Evolutionary conservation across 768 basidiomycete genomes (phyloP).

Genomic region (Crassisporium funariophilum): DNA sequence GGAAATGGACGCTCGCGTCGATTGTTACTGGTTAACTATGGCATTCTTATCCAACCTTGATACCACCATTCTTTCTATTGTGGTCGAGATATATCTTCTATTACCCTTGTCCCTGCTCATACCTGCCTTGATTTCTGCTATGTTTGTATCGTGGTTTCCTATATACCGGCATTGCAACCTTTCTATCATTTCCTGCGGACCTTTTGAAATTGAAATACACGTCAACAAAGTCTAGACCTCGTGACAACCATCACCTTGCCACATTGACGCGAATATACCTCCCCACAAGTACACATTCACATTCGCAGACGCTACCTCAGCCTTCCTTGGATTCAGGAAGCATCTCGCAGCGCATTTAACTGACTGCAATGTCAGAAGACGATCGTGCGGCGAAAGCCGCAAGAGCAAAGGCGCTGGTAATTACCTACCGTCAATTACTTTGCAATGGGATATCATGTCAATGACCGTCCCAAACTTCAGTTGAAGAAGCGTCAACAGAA

Average conservation of each 20-base stretch:
- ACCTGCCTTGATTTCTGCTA: constrained; percentile 28
- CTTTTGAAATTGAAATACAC: constrained; percentile 6
- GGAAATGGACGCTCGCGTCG: constrained; percentile 56
- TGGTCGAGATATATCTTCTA: constrained; percentile 32
- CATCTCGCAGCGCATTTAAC: too few species aligned
- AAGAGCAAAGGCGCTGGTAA: constrained; percentile 80
- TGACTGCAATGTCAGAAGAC: constrained; percentile 59
- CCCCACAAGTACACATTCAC: constrained; percentile 11
- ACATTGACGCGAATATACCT: constrained; percentile 14
- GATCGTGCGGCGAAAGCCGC: constrained; percentile 84
- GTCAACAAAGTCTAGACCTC: constrained; percentile 14
- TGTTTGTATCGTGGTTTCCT: constrained; percentile 34
- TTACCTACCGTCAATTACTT: constrained; percentile 21
- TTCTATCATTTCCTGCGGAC: constrained; percentile 21
- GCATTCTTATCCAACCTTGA: constrained; percentile 29
- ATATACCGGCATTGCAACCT: constrained; percentile 49
- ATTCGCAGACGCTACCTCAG: too few species aligned
- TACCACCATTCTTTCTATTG: constrained; percentile 23
- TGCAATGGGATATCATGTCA: too few species aligned
- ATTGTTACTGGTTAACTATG: constrained; percentile 57
- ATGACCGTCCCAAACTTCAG: constrained; percentile 44
- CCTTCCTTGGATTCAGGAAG: too few species aligned
- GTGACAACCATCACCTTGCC: constrained; percentile 14
- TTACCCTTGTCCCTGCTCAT: constrained; percentile 34
- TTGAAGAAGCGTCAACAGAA: constrained; percentile 82